Evolutionary conservation across 805 yeast species (phyloP), one percentile per base, ranked within the genome.

Genomic region (Huiozyma sinensis): DNA sequence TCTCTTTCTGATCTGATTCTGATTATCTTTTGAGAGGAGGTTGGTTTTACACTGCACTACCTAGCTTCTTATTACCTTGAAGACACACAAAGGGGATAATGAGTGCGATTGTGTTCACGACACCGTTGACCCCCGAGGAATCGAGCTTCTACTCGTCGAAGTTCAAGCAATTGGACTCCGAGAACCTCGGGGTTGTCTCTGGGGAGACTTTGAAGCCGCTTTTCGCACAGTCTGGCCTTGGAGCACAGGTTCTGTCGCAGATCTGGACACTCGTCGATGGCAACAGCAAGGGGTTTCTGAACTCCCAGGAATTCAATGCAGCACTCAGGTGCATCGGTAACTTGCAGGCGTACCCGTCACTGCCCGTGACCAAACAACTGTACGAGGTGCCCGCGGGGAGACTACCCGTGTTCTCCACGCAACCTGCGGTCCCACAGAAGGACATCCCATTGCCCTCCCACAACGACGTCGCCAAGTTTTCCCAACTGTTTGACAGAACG

Each of bases 181-280:
- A 84, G 54, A 72, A 73, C 38, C 66, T 82, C 38, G 95, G 95
- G 5, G 72, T 82, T 30, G 83, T 90, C 46, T 83, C 96, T 4
- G 98, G 98, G 33, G 89, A 83, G 34, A 78, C 81, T 35, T 85
- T 95, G 9, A 77, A 92, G 51, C 72, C 86, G 9, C 70, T 94
- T 6, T 79, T 92, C 50, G 95, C 88, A 54, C 83, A 83, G 47
- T 80, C 94, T 3, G 94, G 95, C 1, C 71, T 92, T 40, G 79
- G 92, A 6, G 81, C 94, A 4, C 70, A 79, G 12, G 67, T 75
- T 30, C 70, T 92, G 33, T 95, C 96, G 7, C 92, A 88, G 63
- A 81, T 92, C 50, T 92, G 98, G 98, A 89, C 84, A 61, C 61
- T 83, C 33, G 88, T 95, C n/a, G 99, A 92, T 65, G 74, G 76